Percentiles rank a stretch among this genome's conserved stretches.
Conservation (phyloP, 176 grass and related monocot genomes). For the Carex cristatella region DNA sequence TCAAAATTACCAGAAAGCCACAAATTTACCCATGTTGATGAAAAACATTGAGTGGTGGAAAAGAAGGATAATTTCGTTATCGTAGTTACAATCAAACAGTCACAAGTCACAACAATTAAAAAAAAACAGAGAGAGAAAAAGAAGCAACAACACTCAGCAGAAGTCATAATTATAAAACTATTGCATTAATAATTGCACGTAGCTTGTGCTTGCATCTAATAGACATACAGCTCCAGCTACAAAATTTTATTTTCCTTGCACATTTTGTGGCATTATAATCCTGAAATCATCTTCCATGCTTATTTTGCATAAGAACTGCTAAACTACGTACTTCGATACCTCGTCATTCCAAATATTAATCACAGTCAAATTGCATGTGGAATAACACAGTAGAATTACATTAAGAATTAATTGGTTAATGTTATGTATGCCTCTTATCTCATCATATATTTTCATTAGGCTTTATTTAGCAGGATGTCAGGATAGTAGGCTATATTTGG, state of each 20-base stretch:
- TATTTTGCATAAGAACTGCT: not conserved
- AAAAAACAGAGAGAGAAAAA: not conserved
- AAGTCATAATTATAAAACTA: not conserved
- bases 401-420: not conserved
- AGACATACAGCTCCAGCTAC: not conserved
- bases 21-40: no score
- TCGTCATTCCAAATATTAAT: not conserved
- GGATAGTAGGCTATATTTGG: no score
- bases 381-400: not conserved
- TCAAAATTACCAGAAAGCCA: no score
- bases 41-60: no score
- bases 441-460: no score
- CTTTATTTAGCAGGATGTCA: no score
- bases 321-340: not conserved
- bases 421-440: no score
- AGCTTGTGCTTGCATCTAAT: not conserved
- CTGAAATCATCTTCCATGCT: not conserved
- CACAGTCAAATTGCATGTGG: not conserved
- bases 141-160: not conserved
- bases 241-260: not conserved
- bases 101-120: not conserved
- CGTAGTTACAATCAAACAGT: not conserved
- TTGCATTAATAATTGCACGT: not conserved
- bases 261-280: not conserved
- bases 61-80: no score